Percentiles rank a stretch among this genome's conserved stretches.
Evolutionary conservation across 257 asterid species (phyloP).

Genomic region (Datura wrightii): DNA sequence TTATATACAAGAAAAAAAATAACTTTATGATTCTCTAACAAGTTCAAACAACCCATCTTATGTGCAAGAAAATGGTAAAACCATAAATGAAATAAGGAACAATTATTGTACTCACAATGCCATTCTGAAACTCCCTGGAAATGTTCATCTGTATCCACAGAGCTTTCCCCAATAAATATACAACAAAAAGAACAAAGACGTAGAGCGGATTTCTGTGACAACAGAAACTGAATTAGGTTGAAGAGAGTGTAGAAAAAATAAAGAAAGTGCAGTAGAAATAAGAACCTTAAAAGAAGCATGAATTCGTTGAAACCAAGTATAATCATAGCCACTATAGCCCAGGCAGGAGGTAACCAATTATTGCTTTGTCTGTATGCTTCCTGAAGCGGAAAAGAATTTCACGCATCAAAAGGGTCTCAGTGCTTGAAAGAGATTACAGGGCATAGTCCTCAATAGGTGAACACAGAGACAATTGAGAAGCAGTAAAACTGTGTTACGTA

Average conservation of each 20-base stretch:
- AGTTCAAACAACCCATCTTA: background rate
- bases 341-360: slow-evolving; percentile 71
- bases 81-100: slow-evolving; percentile 20
- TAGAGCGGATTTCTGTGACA: slow-evolving; percentile 69
- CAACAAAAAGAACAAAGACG: slow-evolving; percentile 50
- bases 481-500: slow-evolving; percentile 5
- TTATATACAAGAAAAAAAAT: too few species aligned
- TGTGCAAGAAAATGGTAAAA: background rate
- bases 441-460: background rate
- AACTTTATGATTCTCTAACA: too few species aligned
- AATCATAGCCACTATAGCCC: slow-evolving; percentile 65
- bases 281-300: slow-evolving; percentile 68
- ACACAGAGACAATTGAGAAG: slow-evolving; percentile 2
- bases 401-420: slow-evolving; percentile 12
- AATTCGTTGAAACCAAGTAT: slow-evolving; percentile 72
- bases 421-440: background rate
- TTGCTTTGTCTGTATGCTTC: slow-evolving; percentile 54
- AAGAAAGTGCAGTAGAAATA: background rate
- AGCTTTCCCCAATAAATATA: slow-evolving; percentile 56
- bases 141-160: slow-evolving; percentile 64
- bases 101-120: slow-evolving; percentile 53
- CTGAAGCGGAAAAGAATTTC: slow-evolving; percentile 40
- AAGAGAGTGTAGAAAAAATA: background rate
- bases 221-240: background rate
- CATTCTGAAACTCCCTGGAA: slow-evolving; percentile 49